Base-by-base conservation (phyloP, 139 green algal species). In the Diplosphaera chodatii region DNA sequence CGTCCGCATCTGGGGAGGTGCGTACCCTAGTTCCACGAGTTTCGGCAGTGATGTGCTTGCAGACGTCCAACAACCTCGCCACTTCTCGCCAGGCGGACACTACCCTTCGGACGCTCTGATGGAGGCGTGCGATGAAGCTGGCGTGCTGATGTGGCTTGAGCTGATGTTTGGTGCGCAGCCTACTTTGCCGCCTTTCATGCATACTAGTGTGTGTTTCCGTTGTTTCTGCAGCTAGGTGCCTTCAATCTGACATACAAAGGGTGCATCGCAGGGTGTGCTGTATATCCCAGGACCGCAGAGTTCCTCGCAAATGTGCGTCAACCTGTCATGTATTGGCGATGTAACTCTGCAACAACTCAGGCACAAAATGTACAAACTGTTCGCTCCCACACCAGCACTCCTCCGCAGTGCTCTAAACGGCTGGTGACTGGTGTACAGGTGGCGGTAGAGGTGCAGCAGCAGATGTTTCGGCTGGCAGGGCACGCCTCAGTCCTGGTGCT, bases 121-220 rank as follows among this genome's bases (percentile, higher is more conserved):
- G 75, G 78, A 87, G 55, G 76, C 71, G 13, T 82, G 77, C 29
- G 90, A 96, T 70, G 74, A 82, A 32, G 30, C 76, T 25, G 90
- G 90, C 0, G 55, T 96, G 37, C 71, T 96, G 72, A 62, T 95
- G 65, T 94, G 89, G 89, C 84, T 90, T 74, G 89, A 94, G 80
- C 70, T 77, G 16, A 84, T 83, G 73, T 86, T 87, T 74, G 84
- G 83, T 48, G 37, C 37, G 37, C 37, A 48, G 37, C 37, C 10
- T n/a, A n/a, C n/a, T n/a, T n/a, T n/a, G n/a, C n/a, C n/a, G n/a
- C n/a, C n/a, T n/a, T n/a, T n/a, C n/a, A n/a, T n/a, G n/a, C n/a
- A n/a, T n/a, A n/a, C n/a, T n/a, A n/a, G n/a, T n/a, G n/a, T n/a
- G n/a, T n/a, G n/a, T n/a, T n/a, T n/a, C n/a, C n/a, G n/a, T n/a